phyloP scores from a whole-genome alignment of 768 basidiomycete genomes.

The Kockovaella imperatae region DNA sequence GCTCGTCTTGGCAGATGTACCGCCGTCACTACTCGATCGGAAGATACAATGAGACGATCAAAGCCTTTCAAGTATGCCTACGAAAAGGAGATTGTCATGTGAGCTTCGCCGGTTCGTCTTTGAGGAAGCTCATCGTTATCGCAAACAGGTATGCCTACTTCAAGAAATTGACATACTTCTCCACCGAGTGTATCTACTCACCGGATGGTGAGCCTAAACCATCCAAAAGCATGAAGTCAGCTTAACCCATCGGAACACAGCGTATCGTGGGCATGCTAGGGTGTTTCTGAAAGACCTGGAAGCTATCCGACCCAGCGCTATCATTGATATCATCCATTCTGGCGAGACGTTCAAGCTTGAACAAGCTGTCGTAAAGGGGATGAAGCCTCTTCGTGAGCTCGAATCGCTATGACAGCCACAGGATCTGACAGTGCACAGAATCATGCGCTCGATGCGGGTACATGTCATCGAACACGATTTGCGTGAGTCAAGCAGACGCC shows the following conservation, averaged over 20 bases:
- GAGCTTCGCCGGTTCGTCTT: slow-evolving; percentile 25
- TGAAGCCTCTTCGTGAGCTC: slow-evolving; percentile 73
- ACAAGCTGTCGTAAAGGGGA: slow-evolving; percentile 72
- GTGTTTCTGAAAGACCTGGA: slow-evolving; percentile 92
- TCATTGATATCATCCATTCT: slow-evolving; percentile 95
- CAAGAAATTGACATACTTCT: slow-evolving; percentile 98
- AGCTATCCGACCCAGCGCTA: slow-evolving; percentile 83
- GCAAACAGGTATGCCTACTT: slow-evolving; percentile 87
- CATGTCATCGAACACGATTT: slow-evolving; percentile 86
- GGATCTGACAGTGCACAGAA: slow-evolving; percentile 50
- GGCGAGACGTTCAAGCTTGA: slow-evolving; percentile 84
- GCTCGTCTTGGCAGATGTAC: slow-evolving; percentile 90
- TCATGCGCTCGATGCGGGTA: slow-evolving; percentile 88
- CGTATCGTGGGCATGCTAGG: slow-evolving; percentile 92
- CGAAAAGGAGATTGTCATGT: slow-evolving; percentile 99
- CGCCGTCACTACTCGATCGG: slow-evolving; percentile 86
- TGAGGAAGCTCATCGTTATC: background rate
- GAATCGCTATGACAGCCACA: background rate
- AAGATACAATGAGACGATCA: slow-evolving; percentile 89
- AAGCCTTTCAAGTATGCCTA: slow-evolving; percentile 99
- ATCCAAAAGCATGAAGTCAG: background rate
- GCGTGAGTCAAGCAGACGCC: slow-evolving; percentile 24
- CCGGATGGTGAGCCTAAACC: slow-evolving; percentile 55
- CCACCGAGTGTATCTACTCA: slow-evolving; percentile 97
- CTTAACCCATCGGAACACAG: slow-evolving; percentile 43